These are phyloP conservation scores for Chrysosporium keratinophilum DNA, from an alignment of 2,329 filamentous ascomycete genomes.

Conservation along the genomic window DNA sequence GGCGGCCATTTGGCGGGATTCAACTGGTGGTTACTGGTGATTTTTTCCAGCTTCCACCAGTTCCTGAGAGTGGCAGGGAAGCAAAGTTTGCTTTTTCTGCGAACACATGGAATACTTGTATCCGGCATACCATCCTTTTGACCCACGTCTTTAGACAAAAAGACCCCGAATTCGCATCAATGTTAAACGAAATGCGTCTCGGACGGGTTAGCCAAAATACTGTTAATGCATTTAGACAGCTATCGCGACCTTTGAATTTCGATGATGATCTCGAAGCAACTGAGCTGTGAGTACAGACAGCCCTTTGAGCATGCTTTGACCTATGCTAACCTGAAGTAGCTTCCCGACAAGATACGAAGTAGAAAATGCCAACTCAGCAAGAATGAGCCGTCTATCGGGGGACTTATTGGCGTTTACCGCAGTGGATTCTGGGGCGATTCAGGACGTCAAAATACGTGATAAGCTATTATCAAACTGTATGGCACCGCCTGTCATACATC, in stretches of 20 bases:
- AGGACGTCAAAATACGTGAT: slow-evolving; percentile 58
- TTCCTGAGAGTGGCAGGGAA: slow-evolving; percentile 63
- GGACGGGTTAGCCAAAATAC: slow-evolving; percentile 70
- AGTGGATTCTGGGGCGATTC: slow-evolving; percentile 57
- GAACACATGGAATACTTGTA: slow-evolving; percentile 79
- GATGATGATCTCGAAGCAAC: slow-evolving; percentile 71
- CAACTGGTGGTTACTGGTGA: slow-evolving; percentile 93
- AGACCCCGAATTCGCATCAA: slow-evolving; percentile 76
- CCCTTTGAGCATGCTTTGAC: neutral
- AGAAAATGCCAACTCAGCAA: slow-evolving; percentile 67
- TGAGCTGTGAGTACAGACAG: slow-evolving; percentile 51
- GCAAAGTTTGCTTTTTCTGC: slow-evolving; percentile 91
- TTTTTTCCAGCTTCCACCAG: slow-evolving; percentile 93
- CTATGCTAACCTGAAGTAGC: slow-evolving; percentile 27
- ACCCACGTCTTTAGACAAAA: slow-evolving; percentile 95
- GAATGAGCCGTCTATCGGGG: slow-evolving; percentile 63
- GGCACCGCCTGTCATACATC: slow-evolving; percentile 66
- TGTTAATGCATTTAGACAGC: slow-evolving; percentile 60
- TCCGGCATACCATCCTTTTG: slow-evolving; percentile 89
- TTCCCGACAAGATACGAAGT: slow-evolving; percentile 89
- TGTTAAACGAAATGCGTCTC: slow-evolving; percentile 96
- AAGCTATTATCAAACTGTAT: slow-evolving; percentile 82
- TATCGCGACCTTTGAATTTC: slow-evolving; percentile 61
- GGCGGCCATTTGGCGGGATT: slow-evolving; percentile 86
- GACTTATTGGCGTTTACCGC: slow-evolving; percentile 60